Conservation (phyloP, 306 rosid genomes). For the Herpetospermum pedunculosum region DNA sequence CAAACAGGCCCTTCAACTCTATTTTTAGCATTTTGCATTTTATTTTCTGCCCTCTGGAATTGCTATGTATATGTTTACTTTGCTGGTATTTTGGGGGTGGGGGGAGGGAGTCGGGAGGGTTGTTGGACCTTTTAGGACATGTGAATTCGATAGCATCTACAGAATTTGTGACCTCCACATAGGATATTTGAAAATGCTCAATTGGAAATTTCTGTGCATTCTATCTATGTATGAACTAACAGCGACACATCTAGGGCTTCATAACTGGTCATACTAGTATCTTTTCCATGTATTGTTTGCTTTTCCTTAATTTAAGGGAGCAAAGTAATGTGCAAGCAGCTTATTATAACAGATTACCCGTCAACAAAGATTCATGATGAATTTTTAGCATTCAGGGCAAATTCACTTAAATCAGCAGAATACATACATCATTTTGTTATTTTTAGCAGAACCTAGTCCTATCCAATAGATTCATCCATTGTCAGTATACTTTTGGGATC, state of each 20-base stretch:
- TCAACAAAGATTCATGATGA: not conserved
- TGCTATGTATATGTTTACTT: not conserved
- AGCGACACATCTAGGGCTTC: not conserved
- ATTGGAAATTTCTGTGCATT: not conserved
- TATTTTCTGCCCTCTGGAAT: not conserved
- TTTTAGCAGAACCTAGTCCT: not conserved
- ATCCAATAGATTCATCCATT: not conserved
- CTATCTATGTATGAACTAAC: not conserved
- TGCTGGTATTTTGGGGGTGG: not conserved
- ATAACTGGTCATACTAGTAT: not conserved
- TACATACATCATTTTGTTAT: not conserved
- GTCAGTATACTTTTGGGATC: not conserved
- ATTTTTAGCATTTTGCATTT: not conserved
- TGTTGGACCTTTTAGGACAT: not conserved
- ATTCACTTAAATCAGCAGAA: not conserved
- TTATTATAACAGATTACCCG: not conserved
- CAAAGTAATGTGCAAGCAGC: not conserved
- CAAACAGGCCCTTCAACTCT: no score
- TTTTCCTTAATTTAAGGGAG: not conserved
- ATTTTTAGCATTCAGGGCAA: not conserved
- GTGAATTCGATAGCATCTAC: not conserved
- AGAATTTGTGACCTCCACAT: not conserved
- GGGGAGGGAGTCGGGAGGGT: no score
- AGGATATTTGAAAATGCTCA: not conserved
- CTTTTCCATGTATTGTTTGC: not conserved